Evolutionary conservation across 129 eudicot species (phyloP).

Genomic region (Flaveria robusta): DNA sequence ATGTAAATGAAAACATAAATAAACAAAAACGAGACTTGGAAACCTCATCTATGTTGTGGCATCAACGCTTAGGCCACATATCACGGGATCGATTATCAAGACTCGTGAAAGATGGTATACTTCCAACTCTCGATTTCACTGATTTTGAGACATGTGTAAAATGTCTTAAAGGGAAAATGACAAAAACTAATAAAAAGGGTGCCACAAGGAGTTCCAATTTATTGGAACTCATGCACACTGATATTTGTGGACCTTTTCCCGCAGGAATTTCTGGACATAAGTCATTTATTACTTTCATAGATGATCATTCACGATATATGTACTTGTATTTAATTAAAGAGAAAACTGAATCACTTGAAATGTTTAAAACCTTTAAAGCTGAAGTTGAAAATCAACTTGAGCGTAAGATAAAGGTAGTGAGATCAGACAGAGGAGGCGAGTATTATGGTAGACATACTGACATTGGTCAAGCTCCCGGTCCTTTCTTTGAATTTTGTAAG

Average conservation of each 20-base stretch:
- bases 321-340: no score
- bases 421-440: no score
- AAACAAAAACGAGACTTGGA: no score
- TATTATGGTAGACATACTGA: constrained; percentile 1
- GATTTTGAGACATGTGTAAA: neutral
- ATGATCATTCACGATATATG: neutral
- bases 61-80: no score
- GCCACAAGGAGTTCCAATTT: neutral
- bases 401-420: no score
- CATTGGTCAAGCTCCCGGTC: neutral
- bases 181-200: neutral
- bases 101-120: neutral
- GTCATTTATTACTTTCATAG: neutral
- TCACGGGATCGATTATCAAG: no score
- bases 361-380: no score
- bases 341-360: no score
- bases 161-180: neutral
- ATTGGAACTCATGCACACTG: neutral
- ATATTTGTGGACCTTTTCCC: neutral
- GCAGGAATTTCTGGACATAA: neutral
- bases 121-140: neutral
- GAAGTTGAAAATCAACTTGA: no score
- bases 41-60: no score
- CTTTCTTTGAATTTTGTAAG: neutral
- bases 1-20: no score